Evolutionary conservation across 306 rosid genomes (phyloP).

Genomic region (Coriaria nepalensis): DNA sequence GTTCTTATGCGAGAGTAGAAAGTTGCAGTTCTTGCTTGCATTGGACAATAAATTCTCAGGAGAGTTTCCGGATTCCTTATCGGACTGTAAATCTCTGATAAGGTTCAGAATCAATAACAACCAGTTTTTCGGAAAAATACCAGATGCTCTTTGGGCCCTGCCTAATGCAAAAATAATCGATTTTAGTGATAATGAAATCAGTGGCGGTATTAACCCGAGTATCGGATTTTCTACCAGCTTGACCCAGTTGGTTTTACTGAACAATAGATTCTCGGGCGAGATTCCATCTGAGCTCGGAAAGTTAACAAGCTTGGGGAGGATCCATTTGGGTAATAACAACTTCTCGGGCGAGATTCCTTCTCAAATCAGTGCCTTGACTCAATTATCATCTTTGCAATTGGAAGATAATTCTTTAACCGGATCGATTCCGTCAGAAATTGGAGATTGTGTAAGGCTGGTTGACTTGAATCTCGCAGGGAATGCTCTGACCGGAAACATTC

Average conservation of each 20-base stretch:
- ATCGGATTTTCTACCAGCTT: slow-evolving; percentile 53
- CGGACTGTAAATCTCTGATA: slow-evolving; percentile 50
- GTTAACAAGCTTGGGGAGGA: slow-evolving; percentile 60
- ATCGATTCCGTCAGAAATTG: slow-evolving; percentile 49
- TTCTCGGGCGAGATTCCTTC: slow-evolving; percentile 63
- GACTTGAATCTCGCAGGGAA: slow-evolving; percentile 77
- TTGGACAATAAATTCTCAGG: slow-evolving; percentile 72
- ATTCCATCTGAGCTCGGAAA: slow-evolving; percentile 66
- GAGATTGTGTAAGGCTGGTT: slow-evolving; percentile 52
- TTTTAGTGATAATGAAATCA: slow-evolving; percentile 57
- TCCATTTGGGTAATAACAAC: slow-evolving; percentile 47
- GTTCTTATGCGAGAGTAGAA: slow-evolving; percentile 56
- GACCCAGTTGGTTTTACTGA: slow-evolving; percentile 43
- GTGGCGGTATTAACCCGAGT: slow-evolving; percentile 41
- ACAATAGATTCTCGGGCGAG: slow-evolving; percentile 64
- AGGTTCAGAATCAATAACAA: slow-evolving; percentile 64
- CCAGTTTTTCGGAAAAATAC: slow-evolving; percentile 50
- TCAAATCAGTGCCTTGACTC: slow-evolving; percentile 52
- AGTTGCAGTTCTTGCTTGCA: slow-evolving; percentile 64
- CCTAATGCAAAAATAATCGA: slow-evolving; percentile 61
- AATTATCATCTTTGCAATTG: slow-evolving; percentile 62
- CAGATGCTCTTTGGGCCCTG: slow-evolving; percentile 67
- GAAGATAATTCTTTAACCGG: slow-evolving; percentile 66
- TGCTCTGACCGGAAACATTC: slow-evolving; percentile 54
- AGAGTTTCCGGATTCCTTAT: slow-evolving; percentile 54